Conservation (phyloP, 1,139 yeast species). For the Sugiyamaella novakii region DNA sequence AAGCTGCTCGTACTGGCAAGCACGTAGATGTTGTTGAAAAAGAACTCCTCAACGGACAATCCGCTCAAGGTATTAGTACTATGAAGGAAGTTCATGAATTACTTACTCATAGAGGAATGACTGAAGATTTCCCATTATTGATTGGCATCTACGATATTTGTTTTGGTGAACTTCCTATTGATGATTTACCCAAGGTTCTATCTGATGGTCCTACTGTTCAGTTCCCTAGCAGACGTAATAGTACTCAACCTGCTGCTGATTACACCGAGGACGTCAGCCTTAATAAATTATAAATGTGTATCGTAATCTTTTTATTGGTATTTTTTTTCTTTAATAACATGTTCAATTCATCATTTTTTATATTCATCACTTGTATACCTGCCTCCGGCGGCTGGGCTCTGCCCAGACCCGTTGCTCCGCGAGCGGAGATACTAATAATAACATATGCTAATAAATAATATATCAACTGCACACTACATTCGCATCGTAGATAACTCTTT, state of each 20-base stretch:
- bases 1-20: conserved; percentile 61
- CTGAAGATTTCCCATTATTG: conserved; percentile 81
- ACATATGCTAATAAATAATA: too few relatives aligned
- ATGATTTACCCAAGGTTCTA: conserved; percentile 39
- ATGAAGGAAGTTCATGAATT: conserved; percentile 88
- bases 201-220: conserved; percentile 23
- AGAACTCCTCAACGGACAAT: conserved; percentile 84
- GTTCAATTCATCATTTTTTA: too few relatives aligned
- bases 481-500: conserved; percentile 3
- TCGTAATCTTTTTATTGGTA: too few relatives aligned
- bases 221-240: conserved; percentile 7
- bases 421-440: too few relatives aligned
- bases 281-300: too few relatives aligned
- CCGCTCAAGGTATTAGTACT: conserved; percentile 91
- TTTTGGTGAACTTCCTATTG: conserved; percentile 61
- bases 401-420: background rate
- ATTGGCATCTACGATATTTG: conserved; percentile 82
- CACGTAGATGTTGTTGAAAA: conserved; percentile 79
- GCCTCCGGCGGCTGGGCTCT: conserved; percentile 9
- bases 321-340: background rate
- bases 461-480: too few relatives aligned
- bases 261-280: background rate
- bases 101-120: conserved; percentile 59
- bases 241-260: too few relatives aligned
- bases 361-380: background rate